Conservation (phyloP, 2,329 filamentous ascomycete genomes). For the Neofusicoccum cordaticola region DNA sequence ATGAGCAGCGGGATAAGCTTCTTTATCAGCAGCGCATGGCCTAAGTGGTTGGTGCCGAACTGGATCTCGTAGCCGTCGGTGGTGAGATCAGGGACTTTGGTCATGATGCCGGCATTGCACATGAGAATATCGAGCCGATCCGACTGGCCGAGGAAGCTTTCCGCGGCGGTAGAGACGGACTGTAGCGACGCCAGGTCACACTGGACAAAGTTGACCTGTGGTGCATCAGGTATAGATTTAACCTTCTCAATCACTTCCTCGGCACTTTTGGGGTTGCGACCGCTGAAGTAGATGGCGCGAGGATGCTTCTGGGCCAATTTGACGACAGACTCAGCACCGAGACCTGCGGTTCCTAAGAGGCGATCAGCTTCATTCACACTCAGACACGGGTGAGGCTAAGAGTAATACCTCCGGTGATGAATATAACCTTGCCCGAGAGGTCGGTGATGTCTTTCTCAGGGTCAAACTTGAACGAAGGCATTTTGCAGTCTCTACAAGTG, state of each 20-base stretch:
- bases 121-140: slow-evolving; percentile 46
- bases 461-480: neutral
- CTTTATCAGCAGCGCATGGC: slow-evolving; percentile 48
- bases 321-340: slow-evolving; percentile 24
- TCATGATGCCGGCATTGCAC: slow-evolving; percentile 48
- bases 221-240: neutral
- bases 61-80: slow-evolving; percentile 51
- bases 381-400: neutral
- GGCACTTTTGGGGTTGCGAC: neutral
- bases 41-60: slow-evolving; percentile 52
- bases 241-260: neutral
- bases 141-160: slow-evolving; percentile 34
- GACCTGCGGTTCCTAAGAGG: slow-evolving; percentile 28
- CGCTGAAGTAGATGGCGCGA: neutral
- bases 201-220: slow-evolving; percentile 27
- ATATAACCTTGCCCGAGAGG: slow-evolving; percentile 42
- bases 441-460: slow-evolving; percentile 34
- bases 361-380: slow-evolving; percentile 36
- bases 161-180: slow-evolving; percentile 38
- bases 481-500: neutral
- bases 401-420: slow-evolving; percentile 42
- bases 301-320: neutral
- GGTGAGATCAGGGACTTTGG: slow-evolving; percentile 36
- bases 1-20: slow-evolving; percentile 40
- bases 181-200: slow-evolving; percentile 44